Evolutionary conservation across 176 grass and related monocot species (phyloP).

Genomic region (Phoenix dactylifera): DNA sequence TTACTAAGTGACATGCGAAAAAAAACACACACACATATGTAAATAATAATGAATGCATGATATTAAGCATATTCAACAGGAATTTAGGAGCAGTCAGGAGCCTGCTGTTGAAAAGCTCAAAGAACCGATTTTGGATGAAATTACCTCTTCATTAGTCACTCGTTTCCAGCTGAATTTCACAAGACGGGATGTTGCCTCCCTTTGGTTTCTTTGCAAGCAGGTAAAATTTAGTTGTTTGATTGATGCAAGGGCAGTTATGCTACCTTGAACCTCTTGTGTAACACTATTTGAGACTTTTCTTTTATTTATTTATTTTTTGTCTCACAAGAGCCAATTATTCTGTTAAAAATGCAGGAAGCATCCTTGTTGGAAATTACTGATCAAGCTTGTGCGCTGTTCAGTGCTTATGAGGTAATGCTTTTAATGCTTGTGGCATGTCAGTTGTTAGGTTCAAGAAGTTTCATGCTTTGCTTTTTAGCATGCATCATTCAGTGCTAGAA

Average conservation of each 20-base stretch:
- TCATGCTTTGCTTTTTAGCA: no score
- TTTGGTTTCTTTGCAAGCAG: slow-evolving; percentile 99
- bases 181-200: slow-evolving; percentile 67
- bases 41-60: no score
- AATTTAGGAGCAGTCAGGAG: slow-evolving; percentile 69
- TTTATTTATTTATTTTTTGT: neutral
- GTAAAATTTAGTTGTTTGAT: slow-evolving; percentile 28
- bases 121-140: slow-evolving; percentile 69
- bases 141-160: slow-evolving; percentile 49
- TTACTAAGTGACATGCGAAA: no score
- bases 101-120: slow-evolving; percentile 84
- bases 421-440: neutral
- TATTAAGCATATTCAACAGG: slow-evolving; percentile 22
- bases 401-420: slow-evolving; percentile 61
- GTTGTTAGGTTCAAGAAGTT: no score
- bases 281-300: slow-evolving; percentile 7
- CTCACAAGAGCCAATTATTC: neutral
- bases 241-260: slow-evolving; percentile 4
- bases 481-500: no score
- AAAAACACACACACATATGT: no score
- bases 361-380: slow-evolving; percentile 83
- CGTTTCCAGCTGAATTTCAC: slow-evolving; percentile 73
- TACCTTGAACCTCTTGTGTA: slow-evolving; percentile 15
- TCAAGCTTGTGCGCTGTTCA: slow-evolving; percentile 93
- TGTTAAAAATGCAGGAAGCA: slow-evolving; percentile 59